phyloP scores from a whole-genome alignment of 2,329 filamentous ascomycete genomes.

The Canariomyces notabilis region DNA sequence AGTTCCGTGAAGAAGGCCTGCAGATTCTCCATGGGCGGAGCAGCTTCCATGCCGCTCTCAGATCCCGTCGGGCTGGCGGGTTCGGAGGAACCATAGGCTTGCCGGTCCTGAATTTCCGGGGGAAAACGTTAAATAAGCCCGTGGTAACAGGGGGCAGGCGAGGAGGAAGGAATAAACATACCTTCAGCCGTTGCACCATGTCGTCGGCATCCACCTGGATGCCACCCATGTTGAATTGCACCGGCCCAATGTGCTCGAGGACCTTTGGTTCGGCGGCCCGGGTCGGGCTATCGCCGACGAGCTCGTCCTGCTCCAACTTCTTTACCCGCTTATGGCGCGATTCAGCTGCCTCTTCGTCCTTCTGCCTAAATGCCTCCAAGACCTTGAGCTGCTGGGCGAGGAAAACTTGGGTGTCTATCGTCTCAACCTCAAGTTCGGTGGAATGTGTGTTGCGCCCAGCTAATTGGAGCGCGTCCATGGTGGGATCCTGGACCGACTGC shows the following conservation, averaged over 20 bases:
- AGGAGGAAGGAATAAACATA: conserved; percentile 34
- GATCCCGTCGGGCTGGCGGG: conserved; percentile 33
- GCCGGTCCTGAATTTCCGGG: conserved; percentile 44
- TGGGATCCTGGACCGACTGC: conserved; percentile 71
- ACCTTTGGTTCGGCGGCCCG: conserved; percentile 38
- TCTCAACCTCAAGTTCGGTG: conserved; percentile 55
- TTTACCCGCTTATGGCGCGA: conserved; percentile 47
- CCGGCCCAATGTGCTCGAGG: conserved; percentile 83
- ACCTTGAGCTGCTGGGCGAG: conserved; percentile 68
- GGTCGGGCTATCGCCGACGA: conserved; percentile 25
- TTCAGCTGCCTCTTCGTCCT: conserved; percentile 45
- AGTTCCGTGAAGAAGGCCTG: conserved; percentile 56
- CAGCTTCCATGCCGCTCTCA: conserved; percentile 32
- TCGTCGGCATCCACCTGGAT: conserved; percentile 95
- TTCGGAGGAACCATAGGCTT: conserved; percentile 47
- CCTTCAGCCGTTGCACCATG: conserved; percentile 82
- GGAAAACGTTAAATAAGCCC: not conserved
- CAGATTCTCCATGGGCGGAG: conserved; percentile 47
- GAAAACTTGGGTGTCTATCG: conserved; percentile 73
- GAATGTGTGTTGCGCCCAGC: conserved; percentile 44
- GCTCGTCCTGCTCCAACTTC: conserved; percentile 28
- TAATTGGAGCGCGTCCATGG: conserved; percentile 55
- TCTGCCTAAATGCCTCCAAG: conserved; percentile 61
- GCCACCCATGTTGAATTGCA: conserved; percentile 97
- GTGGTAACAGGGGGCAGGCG: not conserved